Base-by-base conservation (phyloP, 139 green algal genomes). In the Coelastrella sp. region DNA sequence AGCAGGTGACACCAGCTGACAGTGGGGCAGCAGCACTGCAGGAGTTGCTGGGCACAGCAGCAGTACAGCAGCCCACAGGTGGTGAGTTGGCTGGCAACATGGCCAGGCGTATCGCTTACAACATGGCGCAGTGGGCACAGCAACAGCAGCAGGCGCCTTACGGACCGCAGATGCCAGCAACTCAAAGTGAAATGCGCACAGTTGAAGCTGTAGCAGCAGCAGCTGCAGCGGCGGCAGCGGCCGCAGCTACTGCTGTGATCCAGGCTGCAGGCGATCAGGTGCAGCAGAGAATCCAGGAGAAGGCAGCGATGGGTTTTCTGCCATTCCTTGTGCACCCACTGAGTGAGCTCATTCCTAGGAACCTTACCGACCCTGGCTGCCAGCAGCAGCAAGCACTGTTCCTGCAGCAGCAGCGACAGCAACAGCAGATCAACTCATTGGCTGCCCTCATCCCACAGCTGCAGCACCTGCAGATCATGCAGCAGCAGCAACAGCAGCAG, bases 191-290 rank as follows among this genome's bases (percentile, higher is more conserved):
- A 49, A 90, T 90, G 22, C 85, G 89, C 10, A 95, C 95, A 1
- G 93, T 97, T 20, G 92, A 95, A 35, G 94, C 95, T 0, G 95
- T 97, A 0, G 94, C 93, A 22, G 94, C 94, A 6, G 95, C 95
- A 1, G 95, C 95, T 0, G 92, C 95, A 0, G 95, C 95, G 4
- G 95, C 95, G 0, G 95, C 95, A 9, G 94, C 95, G 4, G 95
- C 95, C 0, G 95, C 95, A 4, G 95, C 95, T 0, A 95, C 94
- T 0, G 95, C 96, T 0, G 96, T 98, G 14, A 95, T 98, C 68
- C 90, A 94, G 7, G 94, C 95, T 10, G 96, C 96, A 0, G 94
- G 94, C 4, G 91, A 95, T 82, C 91, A 95, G 25, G 93, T 97
- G 17, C 93, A 97, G 89, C 91, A 89, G 24, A 91, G 94, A 70